Conservation (phyloP, 139 green algal genomes). For the Coccomyxa sp. region DNA sequence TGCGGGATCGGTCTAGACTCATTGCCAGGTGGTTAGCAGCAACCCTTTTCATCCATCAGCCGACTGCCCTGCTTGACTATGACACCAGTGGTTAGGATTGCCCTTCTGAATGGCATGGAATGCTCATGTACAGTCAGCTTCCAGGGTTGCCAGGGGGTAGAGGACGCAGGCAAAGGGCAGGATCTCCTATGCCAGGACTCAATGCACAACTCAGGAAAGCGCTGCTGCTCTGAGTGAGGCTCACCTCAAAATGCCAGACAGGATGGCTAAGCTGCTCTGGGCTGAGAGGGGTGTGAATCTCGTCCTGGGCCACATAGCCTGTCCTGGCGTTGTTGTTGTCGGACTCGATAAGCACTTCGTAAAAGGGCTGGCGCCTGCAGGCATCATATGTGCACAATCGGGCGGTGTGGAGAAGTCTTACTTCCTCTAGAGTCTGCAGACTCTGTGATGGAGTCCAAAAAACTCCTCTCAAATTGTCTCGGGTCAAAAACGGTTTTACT, state of each 20-base stretch:
- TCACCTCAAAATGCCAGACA: neutral
- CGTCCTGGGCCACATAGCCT: constrained; percentile 53
- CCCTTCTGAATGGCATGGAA: too few species aligned
- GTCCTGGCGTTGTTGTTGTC: constrained; percentile 18
- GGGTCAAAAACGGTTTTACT: too few species aligned
- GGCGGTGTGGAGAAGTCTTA: too few species aligned
- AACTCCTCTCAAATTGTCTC: too few species aligned
- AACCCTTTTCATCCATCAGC: too few species aligned
- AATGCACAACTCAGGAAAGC: too few species aligned
- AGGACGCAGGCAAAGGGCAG: neutral
- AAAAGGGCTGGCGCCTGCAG: constrained; percentile 49
- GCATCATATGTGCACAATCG: neutral
- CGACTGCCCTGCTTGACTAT: too few species aligned
- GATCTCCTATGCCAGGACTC: neutral
- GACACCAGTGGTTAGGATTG: too few species aligned
- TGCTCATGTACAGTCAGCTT: neutral
- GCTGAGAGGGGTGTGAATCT: constrained; percentile 8
- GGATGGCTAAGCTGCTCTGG: too few species aligned
- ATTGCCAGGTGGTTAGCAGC: too few species aligned
- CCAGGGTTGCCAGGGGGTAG: neutral
- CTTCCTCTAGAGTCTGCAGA: too few species aligned
- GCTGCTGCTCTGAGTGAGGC: neutral
- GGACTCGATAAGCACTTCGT: constrained; percentile 44
- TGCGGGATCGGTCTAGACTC: neutral
- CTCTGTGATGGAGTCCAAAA: too few species aligned